Conservation (phyloP, 2,329 filamentous ascomycete species). For the Aureobasidium sp. region DNA sequence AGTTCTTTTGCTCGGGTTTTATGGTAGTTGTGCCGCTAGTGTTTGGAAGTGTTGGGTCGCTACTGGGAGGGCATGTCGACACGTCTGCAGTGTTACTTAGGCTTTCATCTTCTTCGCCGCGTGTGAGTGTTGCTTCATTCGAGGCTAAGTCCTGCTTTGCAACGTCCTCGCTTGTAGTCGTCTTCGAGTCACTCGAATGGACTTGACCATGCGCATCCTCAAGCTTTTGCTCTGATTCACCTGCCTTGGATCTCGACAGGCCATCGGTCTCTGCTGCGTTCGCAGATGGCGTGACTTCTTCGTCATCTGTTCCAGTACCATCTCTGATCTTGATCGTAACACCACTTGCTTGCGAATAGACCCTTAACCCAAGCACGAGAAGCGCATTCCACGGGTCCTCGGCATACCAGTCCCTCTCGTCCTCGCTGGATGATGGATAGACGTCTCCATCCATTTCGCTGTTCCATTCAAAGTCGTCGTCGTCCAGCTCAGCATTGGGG, state of each 20-base stretch:
- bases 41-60: too few relatives aligned
- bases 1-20: background rate
- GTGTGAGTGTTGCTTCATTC: background rate
- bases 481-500: slow-evolving; percentile 17
- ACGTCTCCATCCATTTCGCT: slow-evolving; percentile 18
- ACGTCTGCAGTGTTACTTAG: background rate
- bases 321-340: slow-evolving; percentile 42
- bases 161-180: background rate
- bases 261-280: background rate
- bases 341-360: slow-evolving; percentile 44
- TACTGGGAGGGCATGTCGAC: background rate
- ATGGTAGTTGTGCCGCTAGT: background rate
- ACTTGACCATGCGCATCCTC: background rate
- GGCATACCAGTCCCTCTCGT: slow-evolving; percentile 31
- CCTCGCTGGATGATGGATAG: slow-evolving; percentile 3
- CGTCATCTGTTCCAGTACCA: background rate
- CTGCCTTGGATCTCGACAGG: background rate
- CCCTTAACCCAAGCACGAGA: slow-evolving; percentile 48
- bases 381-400: slow-evolving; percentile 53
- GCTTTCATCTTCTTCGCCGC: background rate
- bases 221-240: background rate
- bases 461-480: slow-evolving; percentile 26
- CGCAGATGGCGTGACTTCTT: background rate
- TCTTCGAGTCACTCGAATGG: background rate
- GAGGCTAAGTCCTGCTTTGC: background rate